phyloP scores from a whole-genome alignment of 257 asterid genomes.

The Echium plantagineum region DNA sequence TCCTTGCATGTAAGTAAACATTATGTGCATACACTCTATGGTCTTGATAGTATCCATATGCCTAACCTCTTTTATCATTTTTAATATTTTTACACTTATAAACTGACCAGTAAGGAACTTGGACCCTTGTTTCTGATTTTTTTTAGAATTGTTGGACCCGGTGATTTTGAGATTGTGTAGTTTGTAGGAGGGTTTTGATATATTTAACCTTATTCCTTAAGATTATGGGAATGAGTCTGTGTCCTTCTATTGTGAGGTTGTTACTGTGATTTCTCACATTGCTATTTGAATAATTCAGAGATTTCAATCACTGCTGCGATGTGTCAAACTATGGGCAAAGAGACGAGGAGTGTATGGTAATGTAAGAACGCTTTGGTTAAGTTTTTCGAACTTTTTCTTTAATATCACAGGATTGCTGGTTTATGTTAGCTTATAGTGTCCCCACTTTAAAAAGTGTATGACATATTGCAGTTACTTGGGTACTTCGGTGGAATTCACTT shows the following conservation, averaged over 20 bases:
- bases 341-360: slow-evolving; percentile 51
- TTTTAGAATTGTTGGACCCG: not conserved
- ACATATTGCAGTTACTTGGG: slow-evolving; percentile 28
- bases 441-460: not conserved
- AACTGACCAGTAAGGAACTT: no score
- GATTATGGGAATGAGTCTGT: not conserved
- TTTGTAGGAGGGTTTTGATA: no score
- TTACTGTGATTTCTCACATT: not conserved
- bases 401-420: no score
- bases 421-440: not conserved
- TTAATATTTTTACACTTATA: no score
- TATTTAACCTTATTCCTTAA: no score
- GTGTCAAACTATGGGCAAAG: slow-evolving; percentile 51
- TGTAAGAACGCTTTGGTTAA: slow-evolving; percentile 18
- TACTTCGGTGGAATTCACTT: slow-evolving; percentile 56
- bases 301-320: slow-evolving; percentile 40
- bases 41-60: not conserved
- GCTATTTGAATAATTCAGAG: not conserved
- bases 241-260: not conserved
- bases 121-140: not conserved
- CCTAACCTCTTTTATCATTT: not conserved
- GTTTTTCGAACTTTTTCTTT: no score
- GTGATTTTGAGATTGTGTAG: not conserved
- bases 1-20: no score
- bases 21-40: not conserved